Evolutionary conservation across 1,284 basidiomycete species (phyloP).

Genomic region (Termitomyces sp.): DNA sequence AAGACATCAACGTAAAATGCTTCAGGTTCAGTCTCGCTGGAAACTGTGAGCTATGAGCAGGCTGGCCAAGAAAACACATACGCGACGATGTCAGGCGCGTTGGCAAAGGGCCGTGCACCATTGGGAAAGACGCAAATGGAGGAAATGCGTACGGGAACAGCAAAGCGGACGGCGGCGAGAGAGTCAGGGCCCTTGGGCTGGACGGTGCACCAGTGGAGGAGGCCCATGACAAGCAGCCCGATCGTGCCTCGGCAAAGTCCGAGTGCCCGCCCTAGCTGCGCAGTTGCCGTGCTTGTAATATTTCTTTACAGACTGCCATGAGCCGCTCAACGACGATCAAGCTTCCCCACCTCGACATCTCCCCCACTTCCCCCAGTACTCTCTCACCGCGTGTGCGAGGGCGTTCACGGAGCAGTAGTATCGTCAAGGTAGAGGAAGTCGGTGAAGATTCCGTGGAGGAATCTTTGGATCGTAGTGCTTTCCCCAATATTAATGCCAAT

Average conservation of each 20-base stretch:
- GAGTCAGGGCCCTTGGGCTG: constrained; percentile 50
- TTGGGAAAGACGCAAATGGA: constrained; percentile 61
- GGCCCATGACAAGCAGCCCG: constrained; percentile 30
- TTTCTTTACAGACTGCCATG: constrained; percentile 27
- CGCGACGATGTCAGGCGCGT: constrained; percentile 57
- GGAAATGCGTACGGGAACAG: constrained; percentile 54
- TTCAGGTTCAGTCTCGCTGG: constrained; percentile 63
- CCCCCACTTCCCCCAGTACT: constrained; percentile 23
- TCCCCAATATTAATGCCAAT: constrained; percentile 90
- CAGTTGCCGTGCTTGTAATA: constrained; percentile 9
- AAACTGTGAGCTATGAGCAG: neutral
- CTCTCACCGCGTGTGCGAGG: constrained; percentile 32
- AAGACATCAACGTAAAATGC: constrained; percentile 69
- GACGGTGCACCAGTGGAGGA: constrained; percentile 68
- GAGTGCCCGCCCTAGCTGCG: constrained; percentile 14
- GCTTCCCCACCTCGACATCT: constrained; percentile 42
- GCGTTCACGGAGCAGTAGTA: constrained; percentile 69
- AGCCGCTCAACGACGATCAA: constrained; percentile 43
- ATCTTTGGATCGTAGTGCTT: constrained; percentile 76
- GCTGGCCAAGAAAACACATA: constrained; percentile 30
- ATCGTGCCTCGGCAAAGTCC: constrained; percentile 22
- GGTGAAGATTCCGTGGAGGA: constrained; percentile 76
- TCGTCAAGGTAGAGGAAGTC: constrained; percentile 87
- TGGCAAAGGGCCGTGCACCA: constrained; percentile 52
- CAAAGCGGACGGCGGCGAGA: constrained; percentile 63